Conservation (phyloP, 495 filamentous ascomycete genomes). For the Opeltia flavorubescens region DNA sequence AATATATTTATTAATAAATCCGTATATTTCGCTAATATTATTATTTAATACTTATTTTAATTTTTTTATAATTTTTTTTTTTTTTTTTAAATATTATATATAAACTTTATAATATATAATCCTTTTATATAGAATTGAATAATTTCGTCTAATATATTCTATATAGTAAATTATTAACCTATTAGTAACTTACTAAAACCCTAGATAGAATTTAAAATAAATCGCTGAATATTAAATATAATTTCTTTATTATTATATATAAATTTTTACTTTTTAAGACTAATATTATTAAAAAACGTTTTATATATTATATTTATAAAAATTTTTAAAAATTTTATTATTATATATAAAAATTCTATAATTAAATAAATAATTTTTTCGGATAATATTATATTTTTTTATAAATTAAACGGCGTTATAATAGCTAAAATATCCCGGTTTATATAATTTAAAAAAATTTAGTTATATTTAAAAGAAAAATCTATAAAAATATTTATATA, state of each 20-base stretch:
- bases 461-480: background rate
- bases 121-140: background rate
- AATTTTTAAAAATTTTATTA: background rate
- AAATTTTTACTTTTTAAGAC: background rate
- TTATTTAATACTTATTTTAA: background rate
- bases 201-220: background rate
- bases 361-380: background rate
- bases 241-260: background rate
- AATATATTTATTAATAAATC: background rate
- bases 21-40: background rate
- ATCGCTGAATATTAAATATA: background rate
- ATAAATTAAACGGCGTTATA: background rate
- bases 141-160: background rate
- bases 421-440: background rate
- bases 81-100: background rate
- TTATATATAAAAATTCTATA: background rate
- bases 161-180: background rate
- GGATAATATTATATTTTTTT: background rate
- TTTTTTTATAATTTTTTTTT: background rate
- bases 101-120: background rate
- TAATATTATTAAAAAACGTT: background rate
- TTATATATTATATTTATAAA: background rate
- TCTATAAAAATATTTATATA: background rate
- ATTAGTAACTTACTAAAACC: background rate
- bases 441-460: background rate